These are phyloP conservation scores for Chrysopogon serrulatus DNA, from an alignment of 176 grass and related monocot species.

Conservation along the genomic window DNA sequence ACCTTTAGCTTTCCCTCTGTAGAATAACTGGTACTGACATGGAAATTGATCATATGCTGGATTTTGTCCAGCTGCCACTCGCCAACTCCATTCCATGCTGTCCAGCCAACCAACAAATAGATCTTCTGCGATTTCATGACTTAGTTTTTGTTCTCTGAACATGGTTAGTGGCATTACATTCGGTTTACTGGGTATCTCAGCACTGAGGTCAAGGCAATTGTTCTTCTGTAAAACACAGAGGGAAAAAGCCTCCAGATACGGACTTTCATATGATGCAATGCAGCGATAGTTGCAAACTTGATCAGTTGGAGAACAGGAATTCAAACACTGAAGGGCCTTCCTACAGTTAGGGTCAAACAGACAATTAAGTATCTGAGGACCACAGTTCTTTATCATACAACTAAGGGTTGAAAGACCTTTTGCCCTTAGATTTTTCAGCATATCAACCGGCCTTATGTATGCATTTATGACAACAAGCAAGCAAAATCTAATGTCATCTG, in stretches of 20 bases:
- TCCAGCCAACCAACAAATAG: conserved; percentile 88
- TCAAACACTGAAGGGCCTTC: conserved; percentile 88
- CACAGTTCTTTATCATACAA: conserved; percentile 84
- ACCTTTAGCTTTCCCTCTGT: conserved; percentile 84
- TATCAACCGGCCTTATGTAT: conserved; percentile 65
- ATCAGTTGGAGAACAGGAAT: conserved; percentile 79
- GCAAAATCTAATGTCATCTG: conserved; percentile 95
- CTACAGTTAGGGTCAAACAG: conserved; percentile 86
- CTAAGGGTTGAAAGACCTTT: conserved; percentile 83
- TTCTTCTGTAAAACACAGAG: conserved; percentile 96
- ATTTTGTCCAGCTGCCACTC: conserved; percentile 85
- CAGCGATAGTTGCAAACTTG: conserved; percentile 96
- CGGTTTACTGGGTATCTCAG: conserved; percentile 73
- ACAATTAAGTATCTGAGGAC: conserved; percentile 83
- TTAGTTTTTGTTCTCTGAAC: conserved; percentile 67
- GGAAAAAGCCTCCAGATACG: conserved; percentile 78
- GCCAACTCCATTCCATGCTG: conserved; percentile 84
- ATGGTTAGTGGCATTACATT: conserved; percentile 48
- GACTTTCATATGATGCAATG: conserved; percentile 85
- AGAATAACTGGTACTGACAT: conserved; percentile 90
- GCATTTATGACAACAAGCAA: conserved; percentile 81
- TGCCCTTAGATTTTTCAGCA: conserved; percentile 79
- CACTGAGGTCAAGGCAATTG: conserved; percentile 89
- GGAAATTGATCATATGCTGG: conserved; percentile 96
- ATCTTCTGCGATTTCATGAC: conserved; percentile 85